These are phyloP conservation scores for Peronospora belbahrii DNA, from an alignment of 352 stramenopile genomes.

Conservation along the genomic window DNA sequence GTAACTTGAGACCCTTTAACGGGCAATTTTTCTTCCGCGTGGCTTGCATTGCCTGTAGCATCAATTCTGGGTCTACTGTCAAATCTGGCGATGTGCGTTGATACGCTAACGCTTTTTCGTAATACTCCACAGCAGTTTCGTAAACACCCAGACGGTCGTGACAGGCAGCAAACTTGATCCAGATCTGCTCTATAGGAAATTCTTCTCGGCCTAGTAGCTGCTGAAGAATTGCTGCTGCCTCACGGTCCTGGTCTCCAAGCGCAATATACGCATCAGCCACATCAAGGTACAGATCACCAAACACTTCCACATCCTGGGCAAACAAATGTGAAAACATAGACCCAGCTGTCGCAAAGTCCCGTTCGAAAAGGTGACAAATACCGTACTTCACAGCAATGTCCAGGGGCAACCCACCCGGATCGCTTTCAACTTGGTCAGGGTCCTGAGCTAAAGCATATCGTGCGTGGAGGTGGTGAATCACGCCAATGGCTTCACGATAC, in stretches of 20 bases:
- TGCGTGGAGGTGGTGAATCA: slow-evolving; percentile 70
- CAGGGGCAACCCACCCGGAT: slow-evolving; percentile 59
- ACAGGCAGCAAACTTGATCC: slow-evolving; percentile 69
- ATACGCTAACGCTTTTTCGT: slow-evolving; percentile 58
- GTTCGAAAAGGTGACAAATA: slow-evolving; percentile 77
- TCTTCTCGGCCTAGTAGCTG: slow-evolving; percentile 57
- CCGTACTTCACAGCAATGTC: slow-evolving; percentile 85
- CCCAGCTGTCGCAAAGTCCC: slow-evolving; percentile 62
- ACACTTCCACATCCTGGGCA: slow-evolving; percentile 75
- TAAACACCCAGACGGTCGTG: slow-evolving; percentile 56
- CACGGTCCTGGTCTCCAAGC: slow-evolving; percentile 53
- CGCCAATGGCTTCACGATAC: slow-evolving; percentile 67
- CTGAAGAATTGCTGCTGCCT: slow-evolving; percentile 58
- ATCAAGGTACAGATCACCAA: slow-evolving; percentile 78
- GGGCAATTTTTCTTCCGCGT: slow-evolving; percentile 45
- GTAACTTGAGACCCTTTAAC: slow-evolving; percentile 45
- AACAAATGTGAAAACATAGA: slow-evolving; percentile 83
- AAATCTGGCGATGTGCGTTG: slow-evolving; percentile 43
- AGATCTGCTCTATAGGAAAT: slow-evolving; percentile 74
- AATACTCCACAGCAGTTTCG: slow-evolving; percentile 71
- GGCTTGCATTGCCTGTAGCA: slow-evolving; percentile 61
- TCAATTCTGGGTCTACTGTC: slow-evolving; percentile 48
- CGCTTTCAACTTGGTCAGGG: slow-evolving; percentile 48
- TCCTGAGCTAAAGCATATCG: slow-evolving; percentile 59
- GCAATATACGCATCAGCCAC: slow-evolving; percentile 78